A percentile compares a stretch with the other conserved stretches of the same genome.
Conservation (phyloP, 192 early-diverging fungal species). For the Jimgerdemannia lactiflua region DNA sequence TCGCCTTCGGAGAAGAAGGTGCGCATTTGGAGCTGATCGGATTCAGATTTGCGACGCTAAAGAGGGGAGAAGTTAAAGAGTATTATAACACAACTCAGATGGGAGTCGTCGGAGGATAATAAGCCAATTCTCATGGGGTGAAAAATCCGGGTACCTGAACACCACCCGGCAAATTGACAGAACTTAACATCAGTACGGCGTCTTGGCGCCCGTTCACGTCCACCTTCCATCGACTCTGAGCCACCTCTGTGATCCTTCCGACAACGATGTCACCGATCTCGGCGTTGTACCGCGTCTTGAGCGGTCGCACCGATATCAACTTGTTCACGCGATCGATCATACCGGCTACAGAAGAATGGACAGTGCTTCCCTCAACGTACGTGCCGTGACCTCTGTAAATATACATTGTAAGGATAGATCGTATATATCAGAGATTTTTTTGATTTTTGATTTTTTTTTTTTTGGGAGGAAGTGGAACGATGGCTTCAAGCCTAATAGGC, state of each 20-base stretch:
- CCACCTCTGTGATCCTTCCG: slow-evolving; percentile 89
- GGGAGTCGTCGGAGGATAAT: neutral
- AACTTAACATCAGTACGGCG: slow-evolving; percentile 81
- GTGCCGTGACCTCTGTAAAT: slow-evolving; percentile 79
- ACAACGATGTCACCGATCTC: slow-evolving; percentile 98
- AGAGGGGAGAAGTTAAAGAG: neutral
- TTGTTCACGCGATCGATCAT: slow-evolving; percentile 95
- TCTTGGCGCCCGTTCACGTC: slow-evolving; percentile 89
- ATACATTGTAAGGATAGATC: neutral
- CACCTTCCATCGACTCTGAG: slow-evolving; percentile 92
- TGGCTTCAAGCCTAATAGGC: neutral
- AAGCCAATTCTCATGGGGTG: no score
- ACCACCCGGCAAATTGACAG: slow-evolving; percentile 93
- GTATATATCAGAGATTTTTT: neutral
- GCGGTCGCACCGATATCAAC: slow-evolving; percentile 85
- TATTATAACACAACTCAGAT: slow-evolving; percentile 89
- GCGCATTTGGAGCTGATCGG: slow-evolving; percentile 96
- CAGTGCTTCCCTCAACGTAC: slow-evolving; percentile 60
- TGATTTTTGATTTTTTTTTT: neutral
- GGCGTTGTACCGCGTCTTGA: slow-evolving; percentile 86
- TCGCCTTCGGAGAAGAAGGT: slow-evolving; percentile 95
- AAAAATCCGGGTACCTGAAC: slow-evolving; percentile 61
- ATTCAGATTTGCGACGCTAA: slow-evolving; percentile 89
- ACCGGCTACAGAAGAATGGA: slow-evolving; percentile 88
- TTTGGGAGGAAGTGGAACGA: neutral